Evolutionary conservation across 2,329 filamentous ascomycete species (phyloP).

Genomic region (Ascochyta lentis): DNA sequence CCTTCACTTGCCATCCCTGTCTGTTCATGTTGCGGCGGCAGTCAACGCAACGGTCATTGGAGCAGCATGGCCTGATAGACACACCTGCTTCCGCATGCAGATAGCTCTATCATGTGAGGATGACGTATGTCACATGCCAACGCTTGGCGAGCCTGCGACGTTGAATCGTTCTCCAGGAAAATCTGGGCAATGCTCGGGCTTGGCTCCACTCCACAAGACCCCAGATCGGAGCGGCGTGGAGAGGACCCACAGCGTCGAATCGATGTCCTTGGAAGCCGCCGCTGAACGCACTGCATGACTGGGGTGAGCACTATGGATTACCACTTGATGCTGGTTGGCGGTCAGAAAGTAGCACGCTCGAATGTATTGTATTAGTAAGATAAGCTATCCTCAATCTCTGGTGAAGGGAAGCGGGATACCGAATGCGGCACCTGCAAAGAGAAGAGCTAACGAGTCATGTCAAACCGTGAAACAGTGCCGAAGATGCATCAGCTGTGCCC

Average conservation of each 20-base stretch:
- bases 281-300: slow-evolving; percentile 13
- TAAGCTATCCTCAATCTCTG: background rate
- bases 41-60: slow-evolving; percentile 12
- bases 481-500: slow-evolving; percentile 4
- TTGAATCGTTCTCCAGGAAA: background rate
- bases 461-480: slow-evolving; percentile 6
- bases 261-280: background rate
- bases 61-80: slow-evolving; percentile 8
- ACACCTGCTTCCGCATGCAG: slow-evolving; percentile 4
- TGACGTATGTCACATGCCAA: slow-evolving; percentile 19
- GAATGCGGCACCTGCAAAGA: background rate
- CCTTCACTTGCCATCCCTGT: slow-evolving; percentile 1
- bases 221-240: slow-evolving; percentile 10
- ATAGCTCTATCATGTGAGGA: slow-evolving; percentile 4
- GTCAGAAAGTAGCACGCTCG: background rate
- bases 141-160: slow-evolving; percentile 12
- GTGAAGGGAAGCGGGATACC: background rate
- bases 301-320: slow-evolving; percentile 4
- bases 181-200: slow-evolving; percentile 4
- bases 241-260: slow-evolving; percentile 12
- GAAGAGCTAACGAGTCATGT: slow-evolving; percentile 12
- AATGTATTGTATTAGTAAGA: slow-evolving; percentile 4
- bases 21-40: slow-evolving; percentile 1
- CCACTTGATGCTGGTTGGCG: background rate
- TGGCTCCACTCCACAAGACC: slow-evolving; percentile 17